phyloP scores from a whole-genome alignment of 2,329 filamentous ascomycete species.

The Lojkania enalia region DNA sequence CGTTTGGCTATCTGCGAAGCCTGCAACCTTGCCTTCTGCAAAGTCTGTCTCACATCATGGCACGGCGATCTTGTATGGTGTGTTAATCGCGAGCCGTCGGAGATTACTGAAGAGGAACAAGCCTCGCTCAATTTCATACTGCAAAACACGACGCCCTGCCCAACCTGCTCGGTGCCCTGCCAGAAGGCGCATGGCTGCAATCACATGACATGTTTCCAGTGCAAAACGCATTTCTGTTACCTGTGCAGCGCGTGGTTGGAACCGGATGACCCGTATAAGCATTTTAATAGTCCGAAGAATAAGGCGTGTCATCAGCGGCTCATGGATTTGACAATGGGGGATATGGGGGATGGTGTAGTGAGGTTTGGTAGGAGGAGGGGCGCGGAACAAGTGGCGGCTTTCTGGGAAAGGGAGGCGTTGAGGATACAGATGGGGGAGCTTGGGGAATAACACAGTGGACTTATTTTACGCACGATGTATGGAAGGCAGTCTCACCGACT shows the following conservation, averaged over 20 bases:
- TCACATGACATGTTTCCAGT: conserved; percentile 93
- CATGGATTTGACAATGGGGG: conserved; percentile 87
- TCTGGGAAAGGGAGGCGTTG: conserved; percentile 42
- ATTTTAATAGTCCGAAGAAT: conserved; percentile 76
- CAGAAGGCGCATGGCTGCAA: conserved; percentile 96
- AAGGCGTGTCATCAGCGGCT: conserved; percentile 76
- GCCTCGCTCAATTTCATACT: conserved; percentile 83
- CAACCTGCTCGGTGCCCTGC: conserved; percentile 79
- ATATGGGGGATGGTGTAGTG: conserved; percentile 55
- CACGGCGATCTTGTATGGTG: conserved; percentile 84
- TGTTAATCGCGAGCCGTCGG: conserved; percentile 66
- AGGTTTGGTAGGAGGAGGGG: conserved; percentile 49
- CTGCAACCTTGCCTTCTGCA: conserved; percentile 87
- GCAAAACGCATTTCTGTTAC: conserved; percentile 92
- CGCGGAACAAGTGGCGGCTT: conserved; percentile 45
- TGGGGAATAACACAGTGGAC: no score
- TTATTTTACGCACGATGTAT: no score
- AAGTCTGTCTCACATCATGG: conserved; percentile 77
- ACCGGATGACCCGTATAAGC: conserved; percentile 78
- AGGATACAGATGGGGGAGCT: conserved; percentile 44
- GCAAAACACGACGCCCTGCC: conserved; percentile 82
- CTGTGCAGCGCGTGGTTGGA: conserved; percentile 87
- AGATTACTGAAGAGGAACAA: conserved; percentile 81
- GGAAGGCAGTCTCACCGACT: no score
- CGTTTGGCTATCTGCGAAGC: conserved; percentile 84